phyloP scores from a whole-genome alignment of 345 rosid species.

The Murraya koenigii region DNA sequence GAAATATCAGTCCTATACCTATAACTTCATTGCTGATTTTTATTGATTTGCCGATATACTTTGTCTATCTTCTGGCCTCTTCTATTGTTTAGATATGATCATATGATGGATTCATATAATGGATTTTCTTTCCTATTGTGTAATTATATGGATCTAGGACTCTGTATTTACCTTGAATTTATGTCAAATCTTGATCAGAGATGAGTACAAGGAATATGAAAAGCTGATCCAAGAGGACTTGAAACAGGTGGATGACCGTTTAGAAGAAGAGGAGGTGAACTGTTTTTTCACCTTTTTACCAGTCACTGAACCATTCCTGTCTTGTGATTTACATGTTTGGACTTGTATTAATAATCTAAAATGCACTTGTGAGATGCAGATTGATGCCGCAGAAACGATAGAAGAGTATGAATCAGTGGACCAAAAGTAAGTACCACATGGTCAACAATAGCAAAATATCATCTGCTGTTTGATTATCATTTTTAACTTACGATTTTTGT shows the following conservation, averaged over 20 bases:
- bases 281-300: neutral
- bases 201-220: slow-evolving; percentile 93
- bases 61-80: neutral
- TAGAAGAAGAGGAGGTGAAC: slow-evolving; percentile 96
- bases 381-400: slow-evolving; percentile 93
- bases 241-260: slow-evolving; percentile 77
- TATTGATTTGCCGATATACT: neutral
- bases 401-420: slow-evolving; percentile 84
- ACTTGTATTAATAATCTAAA: neutral
- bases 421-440: slow-evolving; percentile 58
- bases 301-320: neutral
- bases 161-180: neutral
- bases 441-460: neutral
- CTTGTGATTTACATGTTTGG: neutral
- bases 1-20: neutral
- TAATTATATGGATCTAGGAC: neutral
- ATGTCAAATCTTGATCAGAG: slow-evolving; percentile 42
- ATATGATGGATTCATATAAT: too few relatives aligned
- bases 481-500: neutral
- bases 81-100: neutral
- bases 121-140: neutral
- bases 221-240: slow-evolving; percentile 90
- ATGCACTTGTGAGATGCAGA: slow-evolving; percentile 39
- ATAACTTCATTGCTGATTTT: neutral
- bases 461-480: neutral